Evolutionary conservation across 75 land plant species (phyloP), one percentile per base, ranked within the genome.

Genomic region (Cryptomeria japonica): DNA sequence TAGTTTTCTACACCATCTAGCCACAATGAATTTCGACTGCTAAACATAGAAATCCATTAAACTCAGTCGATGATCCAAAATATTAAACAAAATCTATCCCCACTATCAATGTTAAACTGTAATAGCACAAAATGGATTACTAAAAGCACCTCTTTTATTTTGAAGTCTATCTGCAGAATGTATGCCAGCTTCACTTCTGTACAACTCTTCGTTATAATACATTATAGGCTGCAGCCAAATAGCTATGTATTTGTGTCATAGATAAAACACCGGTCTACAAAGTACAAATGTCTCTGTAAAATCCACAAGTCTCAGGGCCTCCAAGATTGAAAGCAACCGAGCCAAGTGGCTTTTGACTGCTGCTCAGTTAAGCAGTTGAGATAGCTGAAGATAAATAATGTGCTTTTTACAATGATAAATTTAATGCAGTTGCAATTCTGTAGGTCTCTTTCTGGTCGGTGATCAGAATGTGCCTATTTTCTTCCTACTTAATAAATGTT

Each of bases 91-190:
- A 41, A 6, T 80, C 47, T 36, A 80, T 80, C 47, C 47, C 44
- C 22, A 9, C 47, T 47, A 42, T 80, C 44, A 25, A 79, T 46
- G 38, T 79, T 31, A 80, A 42, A 42, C 25, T 80, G 46, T 80
- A 80, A n/a, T 8, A 80, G 83, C 38, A 80, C 41, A 80, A 42
- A 42, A 80, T 7, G 8, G 83, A 22, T 39, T 41, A 19, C 9
- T 6, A 80, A 70, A 80, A 42, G 28, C 46, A 42, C 47, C 83
- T 19, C 47, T 25, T 80, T 80, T 12, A 80, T 41, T 79, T 80
- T 18, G 46, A 80, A 80, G 83, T 80, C 9, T 80, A 80, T 80
- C 83, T 80, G 42, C 83, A 80, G 42, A 80, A 80, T 80, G 83
- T 42, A 25, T 80, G 39, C 10, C 47, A 80, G 83, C 47, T 80